Conservation (phyloP, 192 early-diverging fungal species). For the Linnemannia zychae region DNA sequence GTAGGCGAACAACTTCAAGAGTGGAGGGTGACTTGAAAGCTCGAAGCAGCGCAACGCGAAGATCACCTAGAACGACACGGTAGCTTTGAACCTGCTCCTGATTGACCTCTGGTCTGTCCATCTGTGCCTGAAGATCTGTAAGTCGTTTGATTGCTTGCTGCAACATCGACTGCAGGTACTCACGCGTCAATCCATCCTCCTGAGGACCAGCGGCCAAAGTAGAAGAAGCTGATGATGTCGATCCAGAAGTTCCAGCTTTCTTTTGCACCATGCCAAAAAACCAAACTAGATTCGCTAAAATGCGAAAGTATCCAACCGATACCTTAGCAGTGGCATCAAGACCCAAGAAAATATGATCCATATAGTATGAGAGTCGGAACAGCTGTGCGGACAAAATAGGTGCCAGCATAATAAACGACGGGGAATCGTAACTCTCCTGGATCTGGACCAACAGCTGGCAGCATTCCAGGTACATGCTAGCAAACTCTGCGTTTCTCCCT, state of each 20-base stretch:
- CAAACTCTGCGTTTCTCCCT: conserved; percentile 61
- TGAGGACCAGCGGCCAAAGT: not conserved
- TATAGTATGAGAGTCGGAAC: conserved; percentile 59
- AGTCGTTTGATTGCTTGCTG: conserved; percentile 55
- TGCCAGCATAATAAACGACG: conserved; percentile 53
- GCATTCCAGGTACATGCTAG: conserved; percentile 64
- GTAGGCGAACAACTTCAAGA: conserved; percentile 29
- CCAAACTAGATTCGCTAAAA: conserved; percentile 66
- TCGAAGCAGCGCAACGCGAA: conserved; percentile 48
- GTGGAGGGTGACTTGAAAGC: conserved; percentile 55
- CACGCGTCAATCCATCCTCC: conserved; percentile 30
- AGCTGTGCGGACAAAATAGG: conserved; percentile 57
- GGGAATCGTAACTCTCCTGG: conserved; percentile 51
- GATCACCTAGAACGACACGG: conserved; percentile 32
- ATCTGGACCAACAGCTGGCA: conserved; percentile 55
- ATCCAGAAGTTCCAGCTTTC: not conserved
- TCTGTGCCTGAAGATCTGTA: conserved; percentile 47
- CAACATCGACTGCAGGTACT: conserved; percentile 60
- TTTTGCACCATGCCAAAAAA: conserved; percentile 64
- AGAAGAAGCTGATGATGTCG: not conserved
- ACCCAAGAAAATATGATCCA: conserved; percentile 67
- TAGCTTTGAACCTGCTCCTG: conserved; percentile 26
- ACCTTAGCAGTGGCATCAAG: conserved; percentile 54
- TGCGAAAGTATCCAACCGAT: conserved; percentile 60
- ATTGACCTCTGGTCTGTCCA: conserved; percentile 33